A percentile compares a stretch with the other conserved stretches of the same genome.
phyloP scores from a whole-genome alignment of 73 alveolate genomes.

The Tetrahymena borealis region DNA sequence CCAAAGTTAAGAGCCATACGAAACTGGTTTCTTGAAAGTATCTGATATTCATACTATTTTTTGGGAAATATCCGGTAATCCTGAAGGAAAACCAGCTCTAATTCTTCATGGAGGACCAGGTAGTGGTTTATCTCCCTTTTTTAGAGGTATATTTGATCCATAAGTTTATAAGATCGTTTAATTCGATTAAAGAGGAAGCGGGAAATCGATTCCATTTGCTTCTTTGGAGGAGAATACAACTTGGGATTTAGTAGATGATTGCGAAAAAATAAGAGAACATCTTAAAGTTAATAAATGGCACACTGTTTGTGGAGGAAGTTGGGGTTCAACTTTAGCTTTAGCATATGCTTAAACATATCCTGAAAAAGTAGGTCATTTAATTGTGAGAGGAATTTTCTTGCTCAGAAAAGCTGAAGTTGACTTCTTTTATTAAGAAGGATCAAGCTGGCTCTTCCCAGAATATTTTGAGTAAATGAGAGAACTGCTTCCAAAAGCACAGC shows the following conservation, averaged over 20 bases:
- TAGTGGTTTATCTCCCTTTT: not conserved
- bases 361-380: not conserved
- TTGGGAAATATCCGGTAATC: conserved; percentile 8
- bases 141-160: not conserved
- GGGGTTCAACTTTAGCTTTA: conserved; percentile 11
- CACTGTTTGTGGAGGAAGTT: conserved; percentile 6
- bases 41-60: conserved; percentile 4
- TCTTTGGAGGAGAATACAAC: not conserved
- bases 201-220: conserved; percentile 8
- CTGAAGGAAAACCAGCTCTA: conserved; percentile 14
- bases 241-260: not conserved
- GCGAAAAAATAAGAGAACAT: conserved; percentile 8
- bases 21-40: conserved; percentile 1
- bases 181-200: conserved; percentile 21
- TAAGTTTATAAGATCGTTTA: not conserved
- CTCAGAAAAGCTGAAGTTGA: conserved; percentile 14
- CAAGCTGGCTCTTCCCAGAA: conserved; percentile 22
- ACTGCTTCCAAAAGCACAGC: not conserved
- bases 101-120: conserved; percentile 30
- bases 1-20: not conserved
- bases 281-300: conserved; percentile 9
- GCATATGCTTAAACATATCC: conserved; percentile 14
- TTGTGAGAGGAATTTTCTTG: conserved; percentile 9
- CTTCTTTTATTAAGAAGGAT: conserved; percentile 13
- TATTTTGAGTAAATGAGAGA: not conserved